phyloP scores from a whole-genome alignment of 768 basidiomycete genomes.

The Asterophora lycoperdoides region DNA sequence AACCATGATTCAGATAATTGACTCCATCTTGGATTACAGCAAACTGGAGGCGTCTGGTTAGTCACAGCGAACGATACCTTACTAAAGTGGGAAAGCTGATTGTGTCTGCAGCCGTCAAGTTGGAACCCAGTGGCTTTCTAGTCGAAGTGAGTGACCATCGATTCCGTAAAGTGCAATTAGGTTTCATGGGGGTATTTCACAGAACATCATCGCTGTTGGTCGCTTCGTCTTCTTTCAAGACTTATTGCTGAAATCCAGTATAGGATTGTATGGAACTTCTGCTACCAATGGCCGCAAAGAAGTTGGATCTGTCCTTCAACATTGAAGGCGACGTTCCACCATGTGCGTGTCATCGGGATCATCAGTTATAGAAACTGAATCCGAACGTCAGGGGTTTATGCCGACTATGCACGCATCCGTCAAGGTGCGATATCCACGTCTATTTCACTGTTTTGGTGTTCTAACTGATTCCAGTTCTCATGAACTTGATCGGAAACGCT shows the following conservation, averaged over 20 bases:
- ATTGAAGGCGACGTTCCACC: conserved; percentile 63
- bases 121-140: conserved; percentile 62
- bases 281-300: conserved; percentile 70
- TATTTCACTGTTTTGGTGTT: background rate
- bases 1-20: conserved; percentile 54
- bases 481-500: conserved; percentile 76
- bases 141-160: conserved; percentile 44
- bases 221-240: background rate
- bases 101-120: conserved; percentile 50
- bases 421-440: conserved; percentile 43
- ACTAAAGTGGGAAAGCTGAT: conserved; percentile 8
- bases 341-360: conserved; percentile 35
- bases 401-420: conserved; percentile 70
- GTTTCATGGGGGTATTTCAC: background rate
- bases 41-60: conserved; percentile 72
- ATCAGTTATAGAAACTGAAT: background rate
- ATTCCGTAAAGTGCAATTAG: background rate
- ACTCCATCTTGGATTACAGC: conserved; percentile 75
- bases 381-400: conserved; percentile 50
- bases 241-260: conserved; percentile 5
- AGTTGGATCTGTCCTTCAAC: conserved; percentile 69
- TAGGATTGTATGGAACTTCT: conserved; percentile 77
- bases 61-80: background rate
- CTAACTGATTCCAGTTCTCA: conserved; percentile 44
- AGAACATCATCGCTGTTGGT: conserved; percentile 65